Evolutionary conservation across 2,329 filamentous ascomycete genomes (phyloP), one percentile per base, ranked within the genome.

Genomic region (Aspergillus cejpii): DNA sequence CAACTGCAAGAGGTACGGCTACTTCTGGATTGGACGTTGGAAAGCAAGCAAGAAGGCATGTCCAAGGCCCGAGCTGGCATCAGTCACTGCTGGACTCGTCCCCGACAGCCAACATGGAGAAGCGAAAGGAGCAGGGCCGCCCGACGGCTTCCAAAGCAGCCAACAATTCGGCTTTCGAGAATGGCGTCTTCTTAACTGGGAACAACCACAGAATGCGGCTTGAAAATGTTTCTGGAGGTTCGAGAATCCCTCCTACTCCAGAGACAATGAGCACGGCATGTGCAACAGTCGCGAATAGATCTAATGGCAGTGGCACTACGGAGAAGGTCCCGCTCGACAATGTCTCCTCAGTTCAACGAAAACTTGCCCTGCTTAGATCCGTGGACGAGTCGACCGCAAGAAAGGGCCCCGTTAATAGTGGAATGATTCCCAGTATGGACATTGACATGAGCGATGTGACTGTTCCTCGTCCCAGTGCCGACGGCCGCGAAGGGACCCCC

Each of bases 221-320:
- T 26, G 63, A 66, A 20, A 54, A 54, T 11, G 47, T 67, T 2
- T 69, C 69, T 41, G 64, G 56, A 2, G 56, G 59, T 4, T 51
- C 59, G 8, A 60, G 56, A 12, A 55, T 70, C 3, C 68, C 68
- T 15, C 68, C 67, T 10, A 70, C 68, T 1, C 68, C 68, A 2
- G 68, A 70, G 41, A 70, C 68, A 1, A 70, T 70, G 68, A 69
- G 64, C 37, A 70, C 66, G 2, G 62, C 64, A 37, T 57, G 62
- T 40, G 59, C 58, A 17, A 54, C 53, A 6, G 55, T 54, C 1
- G 56, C 57, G 11, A 63, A 63, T 29, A 49, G 60, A 19, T 68
- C 66, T 1, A 63, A 66, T 34, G 56, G 60, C 15, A 70, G 65
- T 39, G 62, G 64, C 40, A 51, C 54, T 23, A 57, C 55, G 1